Base-by-base conservation (phyloP, 768 basidiomycete genomes). In the Leccinum aurantiacum region DNA sequence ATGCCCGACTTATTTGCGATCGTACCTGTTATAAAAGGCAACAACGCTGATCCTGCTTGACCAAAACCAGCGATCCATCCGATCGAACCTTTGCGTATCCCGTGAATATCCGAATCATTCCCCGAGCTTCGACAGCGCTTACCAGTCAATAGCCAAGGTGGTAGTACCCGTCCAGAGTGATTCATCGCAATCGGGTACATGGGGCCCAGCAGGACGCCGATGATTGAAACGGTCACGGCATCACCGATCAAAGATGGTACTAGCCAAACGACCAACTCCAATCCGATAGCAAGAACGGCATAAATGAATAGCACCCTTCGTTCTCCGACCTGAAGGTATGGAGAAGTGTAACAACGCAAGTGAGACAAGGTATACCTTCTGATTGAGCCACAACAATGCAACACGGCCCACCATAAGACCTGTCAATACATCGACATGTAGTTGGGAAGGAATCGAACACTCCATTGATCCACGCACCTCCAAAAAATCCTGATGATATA, bases 11-110 rank as follows among this genome's bases (percentile, higher is more conserved):
- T 84, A 25, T 79, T 78, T 6, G 90, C 82, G 25, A 92, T 80
- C 2, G 84, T 80, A 24, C 90, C 89, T 1, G 87, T 87, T 61
- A 90, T 79, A 65, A 92, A 90, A 0, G 91, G 90, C 5, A 91
- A 67, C 7, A 88, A 62, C 0, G 90, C 90, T 46, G 85, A 84
- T 17, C 90, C 90, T 3, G 88, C 84, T 67, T 88, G 86, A 0
- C 90, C 89, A 33, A 85, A 80, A 4, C 83, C 84, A 6, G 85
- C 84, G 31, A 87, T 85, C 86, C 85, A 88, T 9, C 86, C 87
- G 37, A 88, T 84, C 11, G 84, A 79, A 24, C 80, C 83, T 49
- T 31, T 51, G 22, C 9, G 33, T 31, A 10, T 3, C 6, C n/a
- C 8, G 41, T 61, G 41, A 63, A 44, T 31, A 17, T 14, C 35